Evolutionary conservation across 345 rosid species (phyloP), one percentile per base, ranked within the genome.

Genomic region (Eutrema heterophyllum): DNA sequence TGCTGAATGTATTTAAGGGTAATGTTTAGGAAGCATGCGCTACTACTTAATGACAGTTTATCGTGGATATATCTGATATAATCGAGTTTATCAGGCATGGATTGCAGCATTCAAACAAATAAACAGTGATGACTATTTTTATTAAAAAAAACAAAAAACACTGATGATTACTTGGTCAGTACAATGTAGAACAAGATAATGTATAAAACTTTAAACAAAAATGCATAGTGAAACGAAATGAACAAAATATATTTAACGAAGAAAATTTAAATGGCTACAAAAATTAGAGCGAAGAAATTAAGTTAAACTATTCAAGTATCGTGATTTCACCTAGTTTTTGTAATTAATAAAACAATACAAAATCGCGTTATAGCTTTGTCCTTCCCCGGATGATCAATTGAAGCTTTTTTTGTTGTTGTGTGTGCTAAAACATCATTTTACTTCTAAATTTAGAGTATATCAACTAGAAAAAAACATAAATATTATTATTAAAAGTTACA

Each of bases 21-120:
- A 26, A 2, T 50, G 1, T 60, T 8, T 40, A 30, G 62, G 62
- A 62, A 72, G 69, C 76, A 40, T 61, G 75, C 52, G 40, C 60
- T 50, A 30, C 24, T 39, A 29, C 14, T 51, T 16, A 61, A 40
- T 62, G 53, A 59, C 21, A 45, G 11, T 59, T 59, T 0, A 48
- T 48, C 5, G 39, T 58, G 16, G 36, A 9, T 24, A 45, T 56
- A n/a, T 52, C 10, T 53, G 8, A 14, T 44, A 5, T 33, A 48
- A 48, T 70, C 57, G 46, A 70, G 12, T 26, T 24, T 45, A 9
- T 36, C 44, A 39, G 48, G 58, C 67, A 59, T 70, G 39, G 12
- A 70, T n/a, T 14, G 8, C 49, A 38, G 24, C 26, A 51, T 21
- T 66, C 1, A 51, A 51, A 7, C 26, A 39, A 39, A 21, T 21